These are phyloP conservation scores for Trametes coccinea DNA, from an alignment of 768 basidiomycete genomes.

Conservation along the genomic window DNA sequence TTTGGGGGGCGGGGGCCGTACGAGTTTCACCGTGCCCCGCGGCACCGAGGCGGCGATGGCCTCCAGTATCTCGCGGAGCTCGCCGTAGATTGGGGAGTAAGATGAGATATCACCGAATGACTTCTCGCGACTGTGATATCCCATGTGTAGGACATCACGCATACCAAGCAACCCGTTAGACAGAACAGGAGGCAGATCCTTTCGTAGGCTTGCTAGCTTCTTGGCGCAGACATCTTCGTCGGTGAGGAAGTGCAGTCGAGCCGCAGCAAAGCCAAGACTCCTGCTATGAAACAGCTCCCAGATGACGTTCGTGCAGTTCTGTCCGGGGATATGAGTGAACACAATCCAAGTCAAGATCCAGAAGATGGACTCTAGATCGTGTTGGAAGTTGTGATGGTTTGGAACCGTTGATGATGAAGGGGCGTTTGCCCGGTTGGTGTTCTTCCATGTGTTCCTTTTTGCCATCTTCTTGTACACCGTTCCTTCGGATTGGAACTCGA, in stretches of 20 bases:
- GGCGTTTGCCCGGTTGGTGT: neutral
- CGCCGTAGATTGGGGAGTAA: conserved; percentile 3
- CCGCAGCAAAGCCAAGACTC: neutral
- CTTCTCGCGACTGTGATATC: neutral
- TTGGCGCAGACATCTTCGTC: neutral
- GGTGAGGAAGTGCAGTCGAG: neutral
- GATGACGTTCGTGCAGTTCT: neutral
- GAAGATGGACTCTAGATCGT: conserved; percentile 8
- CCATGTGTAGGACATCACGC: neutral
- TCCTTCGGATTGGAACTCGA: neutral
- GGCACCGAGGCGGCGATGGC: neutral
- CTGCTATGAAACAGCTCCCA: neutral
- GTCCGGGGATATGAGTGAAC: conserved; percentile 4
- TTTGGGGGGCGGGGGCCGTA: neutral
- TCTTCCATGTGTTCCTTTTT: neutral
- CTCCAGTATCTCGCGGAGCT: neutral
- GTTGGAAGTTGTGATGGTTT: conserved; percentile 5
- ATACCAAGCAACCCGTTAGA: neutral
- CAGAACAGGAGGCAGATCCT: neutral
- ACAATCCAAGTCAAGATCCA: conserved; percentile 4
- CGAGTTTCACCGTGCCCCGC: neutral
- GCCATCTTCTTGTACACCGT: neutral
- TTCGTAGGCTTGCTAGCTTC: neutral
- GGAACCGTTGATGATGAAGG: neutral
- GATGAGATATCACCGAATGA: neutral